phyloP scores from a whole-genome alignment of 2,329 filamentous ascomycete species.

The Cytospora paraplurivora region DNA sequence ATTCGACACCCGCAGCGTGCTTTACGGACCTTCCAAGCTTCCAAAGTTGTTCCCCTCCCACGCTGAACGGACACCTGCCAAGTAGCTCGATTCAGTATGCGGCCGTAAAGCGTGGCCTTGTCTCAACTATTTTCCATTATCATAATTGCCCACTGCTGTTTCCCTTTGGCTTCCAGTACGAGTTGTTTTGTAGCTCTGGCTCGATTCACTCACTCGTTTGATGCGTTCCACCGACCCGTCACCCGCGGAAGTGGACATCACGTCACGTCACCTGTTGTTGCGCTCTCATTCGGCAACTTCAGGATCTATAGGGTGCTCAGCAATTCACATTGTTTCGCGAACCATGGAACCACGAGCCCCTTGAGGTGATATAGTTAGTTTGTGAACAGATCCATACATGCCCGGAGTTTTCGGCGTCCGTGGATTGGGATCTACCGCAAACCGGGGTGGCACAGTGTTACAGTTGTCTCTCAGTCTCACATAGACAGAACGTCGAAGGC shows the following conservation, averaged over 20 bases:
- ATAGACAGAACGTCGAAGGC: neutral
- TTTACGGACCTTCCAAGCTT: too few species aligned
- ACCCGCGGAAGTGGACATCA: constrained; percentile 2
- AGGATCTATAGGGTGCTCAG: neutral
- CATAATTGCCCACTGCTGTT: neutral
- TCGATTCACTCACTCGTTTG: neutral
- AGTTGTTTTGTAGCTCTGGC: neutral
- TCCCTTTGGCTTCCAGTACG: neutral
- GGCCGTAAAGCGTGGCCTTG: neutral
- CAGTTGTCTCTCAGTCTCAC: neutral
- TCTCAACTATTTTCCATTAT: neutral
- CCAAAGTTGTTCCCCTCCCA: neutral
- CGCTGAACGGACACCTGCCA: neutral
- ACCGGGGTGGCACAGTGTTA: neutral
- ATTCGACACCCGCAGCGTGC: neutral
- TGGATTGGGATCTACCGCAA: neutral
- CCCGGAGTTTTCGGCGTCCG: neutral
- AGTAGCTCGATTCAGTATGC: neutral
- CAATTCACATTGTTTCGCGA: neutral
- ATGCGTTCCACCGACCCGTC: neutral
- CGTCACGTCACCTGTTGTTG: constrained; percentile 12
- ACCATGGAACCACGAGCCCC: constrained; percentile 7
- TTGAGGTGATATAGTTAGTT: constrained; percentile 5
- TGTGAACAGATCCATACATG: neutral
- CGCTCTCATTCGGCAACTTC: constrained; percentile 1